Conservation (phyloP, 1,284 basidiomycete species). For the Veloporphyrellus conicus region DNA sequence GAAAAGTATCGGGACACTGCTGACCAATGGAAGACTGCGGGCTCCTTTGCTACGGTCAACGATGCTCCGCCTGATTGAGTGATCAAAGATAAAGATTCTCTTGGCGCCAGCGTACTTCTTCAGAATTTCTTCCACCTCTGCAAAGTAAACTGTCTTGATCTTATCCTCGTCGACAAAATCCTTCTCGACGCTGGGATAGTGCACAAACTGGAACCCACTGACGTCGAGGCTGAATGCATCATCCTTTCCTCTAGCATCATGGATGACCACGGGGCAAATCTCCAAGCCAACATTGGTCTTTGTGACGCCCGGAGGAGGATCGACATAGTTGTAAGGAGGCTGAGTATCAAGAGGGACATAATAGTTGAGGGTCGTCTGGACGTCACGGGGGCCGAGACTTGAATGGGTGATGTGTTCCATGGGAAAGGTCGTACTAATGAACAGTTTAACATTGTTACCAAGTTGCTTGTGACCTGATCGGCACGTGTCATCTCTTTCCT, state of each 20-base stretch:
- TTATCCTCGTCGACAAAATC: conserved; percentile 40
- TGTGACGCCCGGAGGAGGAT: conserved; percentile 24
- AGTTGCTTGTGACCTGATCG: too few relatives aligned
- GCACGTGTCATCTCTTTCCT: too few relatives aligned
- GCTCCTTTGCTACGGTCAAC: conserved; percentile 6
- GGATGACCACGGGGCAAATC: conserved; percentile 22
- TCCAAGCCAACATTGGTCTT: conserved; percentile 30
- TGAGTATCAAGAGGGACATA: conserved; percentile 15
- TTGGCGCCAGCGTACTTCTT: conserved; percentile 41
- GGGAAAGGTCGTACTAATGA: too few relatives aligned
- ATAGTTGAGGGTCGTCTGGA: conserved; percentile 34
- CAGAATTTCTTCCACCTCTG: conserved; percentile 43
- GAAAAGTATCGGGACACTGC: conserved; percentile 2
- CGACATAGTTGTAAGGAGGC: conserved; percentile 29
- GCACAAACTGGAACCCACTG: conserved; percentile 42
- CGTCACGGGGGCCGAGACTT: conserved; percentile 25
- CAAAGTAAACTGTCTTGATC: conserved; percentile 35
- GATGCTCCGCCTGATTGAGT: conserved; percentile 39
- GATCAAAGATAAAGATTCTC: conserved; percentile 43
- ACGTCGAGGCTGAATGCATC: conserved; percentile 37
- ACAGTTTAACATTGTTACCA: too few relatives aligned
- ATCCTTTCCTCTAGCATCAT: conserved; percentile 35
- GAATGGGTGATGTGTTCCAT: too few relatives aligned
- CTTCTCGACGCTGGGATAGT: conserved; percentile 35
- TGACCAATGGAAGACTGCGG: conserved; percentile 33